These are phyloP conservation scores for Leonotis leonurus DNA, from an alignment of 257 asterid species.

Conservation along the genomic window DNA sequence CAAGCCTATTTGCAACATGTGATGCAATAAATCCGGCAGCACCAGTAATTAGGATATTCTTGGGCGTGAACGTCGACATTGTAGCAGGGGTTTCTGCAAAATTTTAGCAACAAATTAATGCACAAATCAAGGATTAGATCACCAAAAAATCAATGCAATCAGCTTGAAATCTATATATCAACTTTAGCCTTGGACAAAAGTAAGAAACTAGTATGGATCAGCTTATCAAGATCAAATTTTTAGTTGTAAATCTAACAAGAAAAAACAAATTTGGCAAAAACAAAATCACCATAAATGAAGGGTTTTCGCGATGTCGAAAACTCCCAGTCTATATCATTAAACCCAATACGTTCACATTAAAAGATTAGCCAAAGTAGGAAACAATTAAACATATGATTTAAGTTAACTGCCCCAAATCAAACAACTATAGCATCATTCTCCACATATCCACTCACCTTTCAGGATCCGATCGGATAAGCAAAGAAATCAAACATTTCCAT, in stretches of 20 bases:
- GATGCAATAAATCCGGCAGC: constrained; percentile 75
- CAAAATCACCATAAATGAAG: not conserved
- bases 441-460: constrained; percentile 4
- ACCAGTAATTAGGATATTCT: constrained; percentile 66
- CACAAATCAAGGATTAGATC: not conserved
- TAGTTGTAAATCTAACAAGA: not conserved
- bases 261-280: not conserved
- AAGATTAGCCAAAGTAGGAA: not conserved
- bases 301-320: not conserved
- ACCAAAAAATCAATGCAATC: not conserved
- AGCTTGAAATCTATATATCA: not conserved
- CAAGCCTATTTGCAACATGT: constrained; percentile 65
- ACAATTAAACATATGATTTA: not conserved
- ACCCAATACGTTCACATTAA: not conserved
- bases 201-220: not conserved
- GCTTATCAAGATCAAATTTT: not conserved
- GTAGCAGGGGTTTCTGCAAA: constrained; percentile 21
- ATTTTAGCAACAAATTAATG: not conserved
- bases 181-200: not conserved
- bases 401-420: not conserved
- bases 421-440: not conserved
- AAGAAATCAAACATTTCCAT: constrained; percentile 9
- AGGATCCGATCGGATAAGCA: constrained; percentile 1
- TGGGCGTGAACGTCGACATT: constrained; percentile 42
- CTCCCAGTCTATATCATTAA: not conserved